These are phyloP conservation scores for Karstenula rhodostoma DNA, from an alignment of 2,329 filamentous ascomycete species.

Conservation along the genomic window DNA sequence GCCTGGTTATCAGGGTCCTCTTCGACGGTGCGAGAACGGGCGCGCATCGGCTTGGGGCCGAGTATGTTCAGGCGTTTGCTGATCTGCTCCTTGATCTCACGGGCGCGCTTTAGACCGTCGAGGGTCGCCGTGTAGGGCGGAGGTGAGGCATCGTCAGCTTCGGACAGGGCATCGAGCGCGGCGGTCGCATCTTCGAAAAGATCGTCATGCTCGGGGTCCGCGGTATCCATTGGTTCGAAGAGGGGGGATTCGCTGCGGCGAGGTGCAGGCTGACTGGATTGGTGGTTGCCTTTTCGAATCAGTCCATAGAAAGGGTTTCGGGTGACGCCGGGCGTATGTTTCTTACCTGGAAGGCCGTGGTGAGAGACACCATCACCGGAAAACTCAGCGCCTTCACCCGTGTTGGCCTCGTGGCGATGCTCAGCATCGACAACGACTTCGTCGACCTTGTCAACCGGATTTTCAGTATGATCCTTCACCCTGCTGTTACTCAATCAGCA, in stretches of 20 bases:
- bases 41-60: conserved; percentile 13
- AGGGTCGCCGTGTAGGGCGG: conserved; percentile 11
- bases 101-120: conserved; percentile 27
- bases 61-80: conserved; percentile 24
- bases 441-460: not conserved
- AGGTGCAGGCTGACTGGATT: not conserved
- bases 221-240: conserved; percentile 21
- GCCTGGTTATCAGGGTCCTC: conserved; percentile 42
- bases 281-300: not conserved
- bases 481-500: not conserved
- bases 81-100: conserved; percentile 27
- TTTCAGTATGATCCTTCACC: not conserved
- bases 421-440: not conserved
- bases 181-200: not conserved
- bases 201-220: not conserved
- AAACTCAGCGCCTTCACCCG: not conserved
- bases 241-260: conserved; percentile 15
- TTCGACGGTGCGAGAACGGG: conserved; percentile 15
- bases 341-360: not conserved
- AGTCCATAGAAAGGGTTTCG: not conserved
- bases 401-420: too few relatives aligned
- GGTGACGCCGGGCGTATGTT: not conserved
- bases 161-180: not conserved
- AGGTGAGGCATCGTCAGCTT: not conserved
- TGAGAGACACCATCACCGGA: not conserved